A percentile compares a stretch with the other conserved stretches of the same genome.
These are phyloP conservation scores for Leccinellum albellum DNA, from an alignment of 768 basidiomycete species.

Conservation along the genomic window DNA sequence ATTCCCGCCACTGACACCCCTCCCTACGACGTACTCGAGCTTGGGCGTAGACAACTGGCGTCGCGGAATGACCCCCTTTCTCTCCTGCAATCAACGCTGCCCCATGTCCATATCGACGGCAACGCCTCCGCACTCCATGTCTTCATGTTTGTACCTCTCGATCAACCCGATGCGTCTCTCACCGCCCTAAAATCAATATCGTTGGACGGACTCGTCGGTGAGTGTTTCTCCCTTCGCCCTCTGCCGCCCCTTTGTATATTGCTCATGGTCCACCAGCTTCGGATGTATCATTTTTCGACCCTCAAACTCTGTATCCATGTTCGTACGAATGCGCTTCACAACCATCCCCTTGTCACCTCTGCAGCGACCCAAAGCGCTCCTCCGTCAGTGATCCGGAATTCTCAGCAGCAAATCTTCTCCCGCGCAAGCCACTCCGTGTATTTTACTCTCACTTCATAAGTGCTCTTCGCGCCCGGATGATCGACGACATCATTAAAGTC, in stretches of 20 bases:
- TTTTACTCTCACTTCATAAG: constrained; percentile 50
- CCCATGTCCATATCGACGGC: constrained; percentile 46
- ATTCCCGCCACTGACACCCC: constrained; percentile 25
- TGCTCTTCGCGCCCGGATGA: constrained; percentile 53
- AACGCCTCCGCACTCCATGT: constrained; percentile 49
- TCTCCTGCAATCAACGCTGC: constrained; percentile 49
- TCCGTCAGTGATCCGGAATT: constrained; percentile 19
- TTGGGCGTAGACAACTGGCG: constrained; percentile 49
- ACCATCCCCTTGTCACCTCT: constrained; percentile 37
- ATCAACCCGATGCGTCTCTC: constrained; percentile 29
- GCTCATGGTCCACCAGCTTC: constrained; percentile 34
- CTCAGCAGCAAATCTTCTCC: constrained; percentile 40
- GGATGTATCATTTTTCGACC: constrained; percentile 43
- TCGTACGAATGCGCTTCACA: constrained; percentile 43
- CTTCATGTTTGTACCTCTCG: constrained; percentile 47
- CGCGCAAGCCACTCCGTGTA: constrained; percentile 41
- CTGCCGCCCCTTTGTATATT: not conserved
- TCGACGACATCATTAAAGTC: constrained; percentile 48
- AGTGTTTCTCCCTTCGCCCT: constrained; percentile 24
- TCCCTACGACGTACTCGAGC: constrained; percentile 47
- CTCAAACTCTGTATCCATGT: constrained; percentile 51
- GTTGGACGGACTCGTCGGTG: constrained; percentile 52
- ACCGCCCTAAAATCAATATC: constrained; percentile 35
- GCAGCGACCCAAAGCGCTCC: constrained; percentile 23
- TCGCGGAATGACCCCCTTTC: constrained; percentile 34